Evolutionary conservation across 345 rosid species (phyloP), one percentile per base, ranked within the genome.

Genomic region (Combretum micranthum): DNA sequence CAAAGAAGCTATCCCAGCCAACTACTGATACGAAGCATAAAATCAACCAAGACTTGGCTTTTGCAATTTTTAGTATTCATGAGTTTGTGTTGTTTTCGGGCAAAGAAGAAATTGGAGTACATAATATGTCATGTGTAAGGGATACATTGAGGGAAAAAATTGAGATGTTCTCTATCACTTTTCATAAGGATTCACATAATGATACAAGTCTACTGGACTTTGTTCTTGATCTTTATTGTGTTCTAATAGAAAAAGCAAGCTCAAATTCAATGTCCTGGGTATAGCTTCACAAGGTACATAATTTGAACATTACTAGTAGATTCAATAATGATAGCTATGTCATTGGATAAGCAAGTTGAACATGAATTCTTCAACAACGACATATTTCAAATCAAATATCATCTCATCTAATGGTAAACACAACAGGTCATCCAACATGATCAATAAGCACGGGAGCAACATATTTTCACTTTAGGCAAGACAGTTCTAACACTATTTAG

Each of bases 1-100:
- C 56, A 97, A 93, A 73, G 99, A 93, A 79, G 99, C 99, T 51
- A 97, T 93, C 61, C 80, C 95, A 53, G 56, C 73, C 60, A 53
- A 67, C 59, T 39, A 55, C 65, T 55, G 80, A 71, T 52, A 60
- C 55, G 18, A n/a, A 46, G 15, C 71, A 78, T 48, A 77, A 15
- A 48, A 59, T 81, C 37, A 81, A 80, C 26, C 68, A 63, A 70
- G 90, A 83, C 44, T 52, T 88, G 73, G 64, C 69, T 37, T 56
- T 70, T 68, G 87, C 97, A 37, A 59, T 92, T 55, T 69, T 89
- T 78, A 78, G 68, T 66, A 85, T 86, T 52, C 82, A 82, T 43
- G 77, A 82, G 50, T 93, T 87, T 67, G 84, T 90, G 20, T 44
- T 84, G 56, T 77, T 77, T 67, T 76, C 85, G 61, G 79, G 84